A percentile compares a stretch with the other conserved stretches of the same genome.
These are phyloP conservation scores for Didymellaceae sp. DNA, from an alignment of 2,329 filamentous ascomycete species.

Conservation along the genomic window DNA sequence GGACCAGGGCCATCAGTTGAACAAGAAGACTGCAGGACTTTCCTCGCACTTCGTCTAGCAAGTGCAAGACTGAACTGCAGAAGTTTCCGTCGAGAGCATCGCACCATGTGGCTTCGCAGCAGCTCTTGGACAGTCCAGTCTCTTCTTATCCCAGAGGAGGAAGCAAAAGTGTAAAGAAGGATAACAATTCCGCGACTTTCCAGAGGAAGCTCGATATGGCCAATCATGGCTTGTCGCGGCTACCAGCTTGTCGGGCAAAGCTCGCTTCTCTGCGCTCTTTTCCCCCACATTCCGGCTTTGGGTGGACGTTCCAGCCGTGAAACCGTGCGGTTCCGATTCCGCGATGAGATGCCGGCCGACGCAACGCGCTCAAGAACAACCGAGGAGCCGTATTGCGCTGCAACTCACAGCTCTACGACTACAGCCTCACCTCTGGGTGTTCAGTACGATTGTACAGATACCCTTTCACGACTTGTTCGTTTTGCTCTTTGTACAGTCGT, in stretches of 20 bases:
- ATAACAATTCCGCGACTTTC: slow-evolving; percentile 11
- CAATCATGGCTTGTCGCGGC: slow-evolving; percentile 1
- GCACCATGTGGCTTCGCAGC: no score
- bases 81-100: no score
- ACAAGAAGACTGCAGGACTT: no score
- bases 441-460: neutral
- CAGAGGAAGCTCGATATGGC: slow-evolving; percentile 4
- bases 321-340: slow-evolving; percentile 8
- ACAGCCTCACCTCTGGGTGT: neutral
- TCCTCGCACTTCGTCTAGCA: no score
- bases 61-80: no score
- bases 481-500: neutral
- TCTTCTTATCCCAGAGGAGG: no score
- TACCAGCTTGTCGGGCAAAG: neutral
- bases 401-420: neutral
- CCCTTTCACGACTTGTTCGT: slow-evolving; percentile 1
- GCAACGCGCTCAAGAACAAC: slow-evolving; percentile 18
- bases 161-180: neutral
- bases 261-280: slow-evolving; percentile 4
- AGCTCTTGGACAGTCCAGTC: no score
- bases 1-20: no score
- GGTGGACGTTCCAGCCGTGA: no score
- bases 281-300: slow-evolving; percentile 16
- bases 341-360: slow-evolving; percentile 12
- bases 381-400: slow-evolving; percentile 10